A percentile compares a stretch with the other conserved stretches of the same genome.
These are phyloP conservation scores for Podaxis sp. DNA, from an alignment of 768 basidiomycete genomes.

Conservation along the genomic window DNA sequence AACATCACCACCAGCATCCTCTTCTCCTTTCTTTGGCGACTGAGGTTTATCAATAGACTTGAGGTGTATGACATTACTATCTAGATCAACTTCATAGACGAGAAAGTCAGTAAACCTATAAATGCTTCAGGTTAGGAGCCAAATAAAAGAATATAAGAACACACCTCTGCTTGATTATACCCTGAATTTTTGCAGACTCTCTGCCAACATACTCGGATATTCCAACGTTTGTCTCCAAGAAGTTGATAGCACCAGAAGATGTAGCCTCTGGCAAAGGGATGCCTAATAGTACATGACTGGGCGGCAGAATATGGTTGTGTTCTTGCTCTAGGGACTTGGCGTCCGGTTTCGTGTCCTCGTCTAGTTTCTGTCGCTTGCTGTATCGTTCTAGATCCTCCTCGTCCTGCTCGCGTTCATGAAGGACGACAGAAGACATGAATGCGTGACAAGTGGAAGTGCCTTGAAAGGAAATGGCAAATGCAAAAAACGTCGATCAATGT, in stretches of 20 bases:
- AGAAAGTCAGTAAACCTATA: constrained; percentile 94
- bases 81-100: constrained; percentile 86
- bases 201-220: constrained; percentile 83
- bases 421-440: constrained; percentile 34
- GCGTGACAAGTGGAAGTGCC: background rate
- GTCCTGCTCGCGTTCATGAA: constrained; percentile 53
- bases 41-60: constrained; percentile 75
- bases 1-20: background rate
- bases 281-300: constrained; percentile 71
- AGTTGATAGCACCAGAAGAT: constrained; percentile 52
- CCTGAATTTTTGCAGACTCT: constrained; percentile 71
- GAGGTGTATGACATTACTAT: constrained; percentile 77
- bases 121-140: background rate
- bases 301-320: constrained; percentile 52
- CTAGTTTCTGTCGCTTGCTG: constrained; percentile 43
- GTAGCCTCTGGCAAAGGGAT: constrained; percentile 48
- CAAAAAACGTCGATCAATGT: constrained; percentile 6
- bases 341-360: constrained; percentile 19
- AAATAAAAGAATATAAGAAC: constrained; percentile 18
- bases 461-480: background rate
- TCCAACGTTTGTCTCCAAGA: constrained; percentile 81
- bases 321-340: constrained; percentile 1
- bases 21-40: constrained; percentile 42
- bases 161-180: constrained; percentile 96
- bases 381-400: constrained; percentile 41